Conservation (phyloP, 805 yeast genomes). For the Wickerhamiella cacticola region DNA sequence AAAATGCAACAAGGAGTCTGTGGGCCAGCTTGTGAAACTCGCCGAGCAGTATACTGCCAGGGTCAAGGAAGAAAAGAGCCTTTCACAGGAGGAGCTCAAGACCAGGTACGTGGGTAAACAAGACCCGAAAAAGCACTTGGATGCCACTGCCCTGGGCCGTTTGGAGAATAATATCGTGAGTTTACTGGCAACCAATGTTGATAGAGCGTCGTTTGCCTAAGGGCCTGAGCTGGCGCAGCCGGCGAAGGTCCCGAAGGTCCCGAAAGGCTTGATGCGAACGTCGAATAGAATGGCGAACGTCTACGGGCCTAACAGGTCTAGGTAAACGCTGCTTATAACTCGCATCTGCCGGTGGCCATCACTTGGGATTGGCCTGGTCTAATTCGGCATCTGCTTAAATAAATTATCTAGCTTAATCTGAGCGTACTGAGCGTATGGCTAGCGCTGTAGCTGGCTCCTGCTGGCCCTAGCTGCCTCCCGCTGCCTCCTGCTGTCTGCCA, state of each 20-base stretch:
- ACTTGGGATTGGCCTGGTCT: no score
- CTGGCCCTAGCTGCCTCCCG: not conserved
- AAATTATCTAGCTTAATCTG: no score
- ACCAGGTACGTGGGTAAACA: constrained; percentile 97
- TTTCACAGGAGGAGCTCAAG: constrained; percentile 76
- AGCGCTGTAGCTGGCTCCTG: no score
- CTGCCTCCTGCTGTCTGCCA: not conserved
- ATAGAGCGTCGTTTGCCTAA: constrained; percentile 76
- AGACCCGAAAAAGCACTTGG: constrained; percentile 95
- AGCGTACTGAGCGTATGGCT: no score
- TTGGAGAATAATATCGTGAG: constrained; percentile 87
- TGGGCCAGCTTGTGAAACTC: constrained; percentile 71
- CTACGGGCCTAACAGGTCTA: no score
- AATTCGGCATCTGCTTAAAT: no score
- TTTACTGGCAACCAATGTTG: constrained; percentile 76
- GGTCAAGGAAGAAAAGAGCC: constrained; percentile 82
- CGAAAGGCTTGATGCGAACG: no score
- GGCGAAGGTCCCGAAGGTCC: no score
- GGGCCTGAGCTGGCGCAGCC: not conserved
- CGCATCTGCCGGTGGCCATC: no score
- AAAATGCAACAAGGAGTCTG: constrained; percentile 56
- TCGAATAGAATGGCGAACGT: no score
- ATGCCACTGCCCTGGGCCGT: constrained; percentile 72
- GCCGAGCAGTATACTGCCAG: constrained; percentile 83
- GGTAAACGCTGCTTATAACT: no score